Base-by-base conservation (phyloP, 1,139 yeast genomes). In the Yamadazyma mexicana region DNA sequence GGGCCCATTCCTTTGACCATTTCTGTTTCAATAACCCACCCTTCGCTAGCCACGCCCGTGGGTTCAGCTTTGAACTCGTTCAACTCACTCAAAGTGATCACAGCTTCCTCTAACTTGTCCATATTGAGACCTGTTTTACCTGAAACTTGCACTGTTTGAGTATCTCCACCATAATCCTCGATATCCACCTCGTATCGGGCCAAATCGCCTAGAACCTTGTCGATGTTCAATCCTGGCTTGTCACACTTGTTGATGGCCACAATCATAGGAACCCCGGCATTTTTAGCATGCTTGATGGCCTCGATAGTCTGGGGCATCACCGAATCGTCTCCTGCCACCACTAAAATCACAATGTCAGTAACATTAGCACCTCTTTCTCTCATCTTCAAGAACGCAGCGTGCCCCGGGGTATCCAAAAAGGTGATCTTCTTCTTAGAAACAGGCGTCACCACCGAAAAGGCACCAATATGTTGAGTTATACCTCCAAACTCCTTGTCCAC, bases 231-330 rank as follows among this genome's bases (percentile, higher is more conserved):
- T 18, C 85, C 85, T 1, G 79, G 87, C 52, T 83, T 84, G 59
- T 92, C 99, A 53, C 95, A 86, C 61, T 92, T 92, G 54, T 94
- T 92, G 37, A 94, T 77, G 1, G 98, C 98, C 3, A 92, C 95
- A 44, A 92, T 83, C 48, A 91, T 73, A 1, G 94, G 95, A 17
- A 87, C 95, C 1, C 87, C 87, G 0, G 92, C 81, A 39, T 79
- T 80, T 50, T 85, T 83, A 9, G 96, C 92, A 60, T 94, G 98
- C 52, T 87, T 88, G 42, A 92, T 88, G 2, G 98, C 98, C 61
- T 92, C 99, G 32, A 83, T 75, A 0, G 99, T 94, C 58, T 92
- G 99, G 0, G 98, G 98, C 95, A 86, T 92, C 17, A 94, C 95
- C 0, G 96, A 87, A 62, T 92, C 99, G 61, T 92, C 98, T 1